Conservation (phyloP, 805 yeast genomes). For the Suhomyces xylopsoci region DNA sequence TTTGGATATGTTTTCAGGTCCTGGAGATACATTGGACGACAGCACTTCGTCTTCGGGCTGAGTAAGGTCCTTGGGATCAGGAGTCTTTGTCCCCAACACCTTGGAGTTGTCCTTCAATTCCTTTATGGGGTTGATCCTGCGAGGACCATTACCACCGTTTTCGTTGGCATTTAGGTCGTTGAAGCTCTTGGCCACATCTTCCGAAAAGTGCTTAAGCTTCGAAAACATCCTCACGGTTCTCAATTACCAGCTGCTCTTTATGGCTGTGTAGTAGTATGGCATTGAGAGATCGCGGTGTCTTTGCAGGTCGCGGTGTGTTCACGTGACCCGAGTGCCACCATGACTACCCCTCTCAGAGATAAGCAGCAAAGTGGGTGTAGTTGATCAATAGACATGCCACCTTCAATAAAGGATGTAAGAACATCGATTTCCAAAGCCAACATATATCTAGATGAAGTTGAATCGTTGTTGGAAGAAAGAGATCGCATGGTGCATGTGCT, state of each 20-base stretch:
- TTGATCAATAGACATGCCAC: constrained; percentile 2
- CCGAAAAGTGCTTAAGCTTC: constrained; percentile 40
- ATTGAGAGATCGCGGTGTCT: neutral
- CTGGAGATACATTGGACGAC: constrained; percentile 9
- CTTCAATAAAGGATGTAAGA: constrained; percentile 18
- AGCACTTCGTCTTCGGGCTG: constrained; percentile 46
- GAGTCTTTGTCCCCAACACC: constrained; percentile 44
- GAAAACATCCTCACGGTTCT: constrained; percentile 30
- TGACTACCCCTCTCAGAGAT: neutral
- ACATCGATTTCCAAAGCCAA: constrained; percentile 17
- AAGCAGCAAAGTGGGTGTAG: neutral
- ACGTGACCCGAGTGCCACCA: neutral
- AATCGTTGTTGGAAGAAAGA: constrained; percentile 32
- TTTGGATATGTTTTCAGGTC: neutral
- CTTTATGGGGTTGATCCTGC: constrained; percentile 15
- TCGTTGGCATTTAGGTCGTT: constrained; percentile 26
- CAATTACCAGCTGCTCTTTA: neutral
- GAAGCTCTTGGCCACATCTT: constrained; percentile 44
- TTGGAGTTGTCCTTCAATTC: constrained; percentile 33
- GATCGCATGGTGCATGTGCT: constrained; percentile 25
- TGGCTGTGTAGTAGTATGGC: neutral
- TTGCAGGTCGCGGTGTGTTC: neutral
- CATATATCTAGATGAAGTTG: constrained; percentile 26
- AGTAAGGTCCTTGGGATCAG: constrained; percentile 41
- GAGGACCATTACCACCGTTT: constrained; percentile 16